Evolutionary conservation across 352 stramenopile species (phyloP).

Genomic region (Pythium aristosporum): DNA sequence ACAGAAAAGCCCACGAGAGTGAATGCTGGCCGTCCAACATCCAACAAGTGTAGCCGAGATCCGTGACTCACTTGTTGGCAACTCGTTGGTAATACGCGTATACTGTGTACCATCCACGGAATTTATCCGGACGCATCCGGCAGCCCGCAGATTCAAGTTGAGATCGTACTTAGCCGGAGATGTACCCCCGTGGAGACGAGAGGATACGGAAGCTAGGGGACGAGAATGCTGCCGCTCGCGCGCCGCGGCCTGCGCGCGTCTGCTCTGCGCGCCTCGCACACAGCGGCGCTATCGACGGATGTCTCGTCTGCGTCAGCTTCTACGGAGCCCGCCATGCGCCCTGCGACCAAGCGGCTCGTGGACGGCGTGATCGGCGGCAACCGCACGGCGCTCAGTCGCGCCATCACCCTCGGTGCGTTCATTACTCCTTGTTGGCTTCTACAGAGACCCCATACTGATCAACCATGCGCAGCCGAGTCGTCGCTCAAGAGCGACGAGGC

Average conservation of each 20-base stretch:
- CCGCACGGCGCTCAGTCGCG: conserved; percentile 64
- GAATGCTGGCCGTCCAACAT: too few species aligned
- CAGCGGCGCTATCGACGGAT: not conserved
- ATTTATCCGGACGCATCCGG: conserved; percentile 8
- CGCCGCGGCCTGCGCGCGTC: not conserved
- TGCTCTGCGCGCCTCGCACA: not conserved
- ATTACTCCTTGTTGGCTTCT: not conserved
- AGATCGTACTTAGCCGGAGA: not conserved
- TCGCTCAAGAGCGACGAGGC: conserved; percentile 63
- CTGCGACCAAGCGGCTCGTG: conserved; percentile 48
- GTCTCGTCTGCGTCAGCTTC: not conserved
- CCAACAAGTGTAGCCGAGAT: too few species aligned
- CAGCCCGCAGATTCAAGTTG: conserved; percentile 1
- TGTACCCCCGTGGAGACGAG: not conserved
- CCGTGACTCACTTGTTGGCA: conserved; percentile 13
- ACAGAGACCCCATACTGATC: not conserved
- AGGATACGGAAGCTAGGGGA: not conserved
- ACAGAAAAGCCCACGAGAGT: not conserved
- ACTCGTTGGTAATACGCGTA: not conserved
- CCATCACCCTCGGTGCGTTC: conserved; percentile 65
- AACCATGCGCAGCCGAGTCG: conserved; percentile 65
- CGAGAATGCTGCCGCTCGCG: not conserved
- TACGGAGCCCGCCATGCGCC: conserved; percentile 16
- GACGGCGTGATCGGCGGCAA: conserved; percentile 56
- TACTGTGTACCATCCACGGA: not conserved